A percentile compares a stretch with the other conserved stretches of the same genome.
Conservation (phyloP, 345 rosid genomes). For the Jatropha curcas region DNA sequence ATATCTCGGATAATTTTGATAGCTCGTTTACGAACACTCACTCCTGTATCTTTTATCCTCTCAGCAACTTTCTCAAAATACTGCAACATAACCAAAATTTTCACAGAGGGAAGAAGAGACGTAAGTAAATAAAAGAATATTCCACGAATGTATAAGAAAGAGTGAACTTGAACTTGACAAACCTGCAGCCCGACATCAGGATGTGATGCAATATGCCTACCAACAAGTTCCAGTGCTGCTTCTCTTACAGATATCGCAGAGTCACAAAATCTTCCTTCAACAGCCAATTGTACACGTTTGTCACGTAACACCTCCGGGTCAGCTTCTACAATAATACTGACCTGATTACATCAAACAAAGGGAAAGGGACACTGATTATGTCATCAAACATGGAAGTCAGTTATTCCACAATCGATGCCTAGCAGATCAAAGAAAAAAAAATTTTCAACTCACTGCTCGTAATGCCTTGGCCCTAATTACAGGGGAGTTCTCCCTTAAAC, state of each 20-base stretch:
- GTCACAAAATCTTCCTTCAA: slow-evolving; percentile 99
- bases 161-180: slow-evolving; percentile 21
- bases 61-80: slow-evolving; percentile 99
- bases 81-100: slow-evolving; percentile 41
- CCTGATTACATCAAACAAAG: slow-evolving; percentile 56
- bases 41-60: slow-evolving; percentile 98
- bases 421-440: slow-evolving; percentile 4
- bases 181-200: slow-evolving; percentile 98
- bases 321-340: slow-evolving; percentile 92
- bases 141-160: slow-evolving; percentile 14
- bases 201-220: slow-evolving; percentile 96
- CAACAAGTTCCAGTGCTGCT: slow-evolving; percentile 98
- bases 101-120: not conserved
- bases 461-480: slow-evolving; percentile 93
- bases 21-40: slow-evolving; percentile 95
- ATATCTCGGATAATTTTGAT: slow-evolving; percentile 93
- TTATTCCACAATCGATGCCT: slow-evolving; percentile 1
- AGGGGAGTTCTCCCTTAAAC: slow-evolving; percentile 96
- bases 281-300: slow-evolving; percentile 91
- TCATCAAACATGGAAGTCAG: slow-evolving; percentile 14
- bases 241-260: slow-evolving; percentile 98
- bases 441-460: slow-evolving; percentile 69
- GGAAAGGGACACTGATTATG: not conserved
- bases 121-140: slow-evolving; percentile 14
- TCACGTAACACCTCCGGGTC: slow-evolving; percentile 97